phyloP scores from a whole-genome alignment of 1,284 basidiomycete genomes.

The Phellinidium pouzarii region DNA sequence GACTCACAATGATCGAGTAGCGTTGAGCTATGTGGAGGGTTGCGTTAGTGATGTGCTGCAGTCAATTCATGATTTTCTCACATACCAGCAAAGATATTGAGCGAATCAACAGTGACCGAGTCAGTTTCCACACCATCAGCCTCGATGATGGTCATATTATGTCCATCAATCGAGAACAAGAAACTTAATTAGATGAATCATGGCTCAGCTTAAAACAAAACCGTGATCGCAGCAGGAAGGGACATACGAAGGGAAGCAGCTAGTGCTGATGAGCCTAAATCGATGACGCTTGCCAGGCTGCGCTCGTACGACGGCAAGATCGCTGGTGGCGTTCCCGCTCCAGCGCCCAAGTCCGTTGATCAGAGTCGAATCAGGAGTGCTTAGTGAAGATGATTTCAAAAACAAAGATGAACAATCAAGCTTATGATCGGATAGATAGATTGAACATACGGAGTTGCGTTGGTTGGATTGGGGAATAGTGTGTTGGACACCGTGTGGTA shows the following conservation, averaged over 20 bases:
- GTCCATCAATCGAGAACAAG: slow-evolving; percentile 29
- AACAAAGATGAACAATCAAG: neutral
- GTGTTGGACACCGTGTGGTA: slow-evolving; percentile 25
- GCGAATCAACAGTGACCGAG: slow-evolving; percentile 26
- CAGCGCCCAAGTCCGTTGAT: slow-evolving; percentile 43
- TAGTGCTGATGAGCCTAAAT: slow-evolving; percentile 17
- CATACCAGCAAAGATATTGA: slow-evolving; percentile 7
- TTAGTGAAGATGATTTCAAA: neutral
- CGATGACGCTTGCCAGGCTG: slow-evolving; percentile 29
- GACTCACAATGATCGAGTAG: slow-evolving; percentile 31
- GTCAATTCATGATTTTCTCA: neutral
- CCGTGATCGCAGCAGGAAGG: neutral
- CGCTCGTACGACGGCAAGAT: slow-evolving; percentile 28
- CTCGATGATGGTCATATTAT: slow-evolving; percentile 32
- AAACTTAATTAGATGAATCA: slow-evolving; percentile 20
- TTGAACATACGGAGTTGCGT: slow-evolving; percentile 18
- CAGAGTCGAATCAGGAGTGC: slow-evolving; percentile 37
- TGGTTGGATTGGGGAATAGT: slow-evolving; percentile 17
- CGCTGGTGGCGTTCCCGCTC: slow-evolving; percentile 18
- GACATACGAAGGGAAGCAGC: slow-evolving; percentile 7
- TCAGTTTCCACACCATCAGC: slow-evolving; percentile 28
- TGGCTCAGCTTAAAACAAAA: neutral
- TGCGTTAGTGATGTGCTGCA: neutral
- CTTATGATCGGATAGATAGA: neutral
- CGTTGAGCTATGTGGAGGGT: slow-evolving; percentile 25